A percentile compares a stretch with the other conserved stretches of the same genome.
Conservation (phyloP, 352 stramenopile genomes). For the Phytophthora quininea region DNA sequence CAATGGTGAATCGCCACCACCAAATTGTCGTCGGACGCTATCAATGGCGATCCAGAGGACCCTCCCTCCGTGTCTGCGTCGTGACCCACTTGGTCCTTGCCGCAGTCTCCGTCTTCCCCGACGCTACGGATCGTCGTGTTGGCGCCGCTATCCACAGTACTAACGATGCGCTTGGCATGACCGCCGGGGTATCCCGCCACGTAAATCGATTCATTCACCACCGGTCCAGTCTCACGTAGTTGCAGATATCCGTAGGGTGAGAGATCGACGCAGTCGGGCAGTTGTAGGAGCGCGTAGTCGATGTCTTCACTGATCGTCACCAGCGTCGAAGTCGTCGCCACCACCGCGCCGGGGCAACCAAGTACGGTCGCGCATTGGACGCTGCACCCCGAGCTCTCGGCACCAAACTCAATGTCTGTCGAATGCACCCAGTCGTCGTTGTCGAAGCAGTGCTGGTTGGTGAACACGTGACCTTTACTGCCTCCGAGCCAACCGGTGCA, state of each 20-base stretch:
- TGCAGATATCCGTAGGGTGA: constrained; percentile 64
- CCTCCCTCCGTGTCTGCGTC: constrained; percentile 52
- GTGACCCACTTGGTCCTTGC: constrained; percentile 46
- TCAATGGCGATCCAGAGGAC: constrained; percentile 53
- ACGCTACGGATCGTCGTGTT: constrained; percentile 40
- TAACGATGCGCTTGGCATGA: constrained; percentile 59
- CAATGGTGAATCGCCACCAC: constrained; percentile 67
- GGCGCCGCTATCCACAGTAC: constrained; percentile 32
- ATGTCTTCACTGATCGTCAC: constrained; percentile 41
- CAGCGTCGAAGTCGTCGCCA: constrained; percentile 51
- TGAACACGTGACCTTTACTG: constrained; percentile 71
- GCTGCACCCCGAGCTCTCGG: constrained; percentile 57
- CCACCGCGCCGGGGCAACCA: constrained; percentile 51
- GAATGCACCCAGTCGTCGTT: constrained; percentile 25
- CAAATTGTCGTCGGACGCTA: constrained; percentile 46
- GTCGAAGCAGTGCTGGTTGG: constrained; percentile 73
- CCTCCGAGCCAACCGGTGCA: constrained; percentile 73
- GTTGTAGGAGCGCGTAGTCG: constrained; percentile 69
- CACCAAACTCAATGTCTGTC: constrained; percentile 67
- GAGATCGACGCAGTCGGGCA: constrained; percentile 41
- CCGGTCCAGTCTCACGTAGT: constrained; percentile 38
- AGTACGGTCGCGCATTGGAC: constrained; percentile 46
- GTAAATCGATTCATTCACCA: constrained; percentile 60
- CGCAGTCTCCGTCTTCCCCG: constrained; percentile 36
- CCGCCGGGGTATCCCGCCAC: constrained; percentile 60